These are phyloP conservation scores for Zopfia rhizophila DNA, from an alignment of 2,329 filamentous ascomycete species.

Conservation along the genomic window DNA sequence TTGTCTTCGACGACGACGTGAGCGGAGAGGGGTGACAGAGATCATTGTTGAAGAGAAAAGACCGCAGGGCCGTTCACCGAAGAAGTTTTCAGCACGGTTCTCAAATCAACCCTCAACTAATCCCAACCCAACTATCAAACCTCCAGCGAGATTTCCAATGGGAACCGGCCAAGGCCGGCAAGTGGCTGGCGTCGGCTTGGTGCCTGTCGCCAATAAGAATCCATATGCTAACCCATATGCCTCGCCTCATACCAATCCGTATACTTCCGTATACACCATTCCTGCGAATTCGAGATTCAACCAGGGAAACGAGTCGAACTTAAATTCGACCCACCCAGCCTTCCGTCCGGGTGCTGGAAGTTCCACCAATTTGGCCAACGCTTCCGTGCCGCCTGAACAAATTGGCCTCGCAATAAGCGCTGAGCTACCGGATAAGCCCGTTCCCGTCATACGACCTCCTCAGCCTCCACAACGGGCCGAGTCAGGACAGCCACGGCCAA, in stretches of 20 bases:
- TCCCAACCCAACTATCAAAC: conserved; percentile 4
- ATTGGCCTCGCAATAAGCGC: conserved; percentile 52
- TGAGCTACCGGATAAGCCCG: conserved; percentile 42
- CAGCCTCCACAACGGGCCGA: conserved; percentile 12
- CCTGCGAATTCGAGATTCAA: not conserved
- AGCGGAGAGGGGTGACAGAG: conserved; percentile 33
- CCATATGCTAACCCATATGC: too few species aligned
- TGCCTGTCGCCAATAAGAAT: too few species aligned
- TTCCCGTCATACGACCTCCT: conserved; percentile 11
- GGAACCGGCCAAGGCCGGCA: too few species aligned
- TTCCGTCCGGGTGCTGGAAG: conserved; percentile 35
- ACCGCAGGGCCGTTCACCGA: conserved; percentile 5
- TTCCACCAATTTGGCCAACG: conserved; percentile 30
- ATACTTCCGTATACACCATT: too few species aligned
- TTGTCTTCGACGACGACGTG: conserved; percentile 46
- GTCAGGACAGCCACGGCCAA: conserved; percentile 15
- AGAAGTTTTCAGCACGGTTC: conserved; percentile 31
- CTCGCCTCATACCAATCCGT: too few species aligned
- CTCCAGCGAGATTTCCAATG: conserved; percentile 23
- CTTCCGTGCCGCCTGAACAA: conserved; percentile 40
- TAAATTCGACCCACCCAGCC: conserved; percentile 24
- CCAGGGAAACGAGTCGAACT: conserved; percentile 6
- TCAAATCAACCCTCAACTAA: conserved; percentile 33
- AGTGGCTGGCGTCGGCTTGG: too few species aligned
- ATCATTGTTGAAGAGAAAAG: conserved; percentile 31